Evolutionary conservation across 75 land plant species (phyloP), one percentile per base, ranked within the genome.

Genomic region (Larix kaempferi): DNA sequence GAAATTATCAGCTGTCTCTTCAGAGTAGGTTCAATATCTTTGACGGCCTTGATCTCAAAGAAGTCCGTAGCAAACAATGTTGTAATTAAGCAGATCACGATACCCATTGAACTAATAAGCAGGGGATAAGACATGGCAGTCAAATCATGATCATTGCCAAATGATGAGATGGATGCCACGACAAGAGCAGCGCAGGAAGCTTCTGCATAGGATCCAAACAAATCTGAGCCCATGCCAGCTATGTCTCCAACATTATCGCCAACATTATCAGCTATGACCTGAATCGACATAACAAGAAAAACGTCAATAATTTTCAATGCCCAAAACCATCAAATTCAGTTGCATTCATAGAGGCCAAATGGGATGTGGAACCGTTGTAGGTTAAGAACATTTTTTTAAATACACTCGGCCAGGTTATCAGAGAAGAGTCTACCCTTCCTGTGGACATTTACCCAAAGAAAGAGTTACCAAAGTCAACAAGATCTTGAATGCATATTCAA

Each of bases 201-300:
- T 72, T 87, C 88, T 33, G 89, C 89, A 76, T 87, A 85, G 29
- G 89, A 88, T 2, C 90, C 90, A 65, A 88, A 88, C 59, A 88
- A 67, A 67, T 88, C 90, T 13, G 90, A 91, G 35, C 90, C 90
- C 90, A 88, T 88, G 21, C 90, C 90, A 35, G 90, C 90, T 80
- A 88, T 88, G 23, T 88, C 90, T 2, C 90, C 90, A 54, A 88
- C 90, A 78, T 88, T 88, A 63, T 88, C 90, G 5, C 90, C 90
- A 19, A 88, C 90, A 81, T 88, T 88, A 78, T 88, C 90, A 26
- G 90, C 90, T 81, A 88, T 88, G 63, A 88, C 90, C 86, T 76
- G 77, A 14, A 80, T 41, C 19, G 19, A 35, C 10, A 59, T n/a
- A 19, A 59, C 4, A 59, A 44, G 49, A 44, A 8, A 44, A 44